Base-by-base conservation (phyloP, 2,329 filamentous ascomycete species). In the Diaporthe destruens region DNA sequence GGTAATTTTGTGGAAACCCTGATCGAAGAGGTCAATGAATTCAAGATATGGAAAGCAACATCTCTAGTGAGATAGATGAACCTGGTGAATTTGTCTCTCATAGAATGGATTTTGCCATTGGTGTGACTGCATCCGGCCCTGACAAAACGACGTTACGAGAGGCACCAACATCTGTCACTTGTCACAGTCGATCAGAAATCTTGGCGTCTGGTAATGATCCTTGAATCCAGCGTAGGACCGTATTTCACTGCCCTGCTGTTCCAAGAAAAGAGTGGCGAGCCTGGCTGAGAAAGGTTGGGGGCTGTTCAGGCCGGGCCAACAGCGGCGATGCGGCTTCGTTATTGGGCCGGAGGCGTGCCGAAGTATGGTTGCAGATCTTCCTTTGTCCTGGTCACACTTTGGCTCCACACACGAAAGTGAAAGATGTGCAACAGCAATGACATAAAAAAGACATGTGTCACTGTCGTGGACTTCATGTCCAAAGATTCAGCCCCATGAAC, bases 271-370 rank as follows among this genome's bases (percentile, higher is more conserved):
- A 9, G 44, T 36, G 44, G 61, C 29, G 51, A 20, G 6, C 18
- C 7, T 6, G 29, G 44, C 44, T 25, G 44, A 51, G 7, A 14
- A 16, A 29, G 20, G 5, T 23, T 51, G 61, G 44, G 29, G 61
- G 61, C 61, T 9, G 16, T 34, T 34, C 59, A 63, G 44, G 61
- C 9, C 44, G 44, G 61, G 32, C 61, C 61, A 65, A 65, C 61
- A 65, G 12, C 61, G 61, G 61, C 44, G 29, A 6, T 20, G 44
- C 2, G 44, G 44, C 44, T 47, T 36, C 29, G 34, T 36, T 36
- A 25, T 47, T 20, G 44, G 29, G 7, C 44, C 47, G 44, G 47
- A 36, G 61, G 61, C 20, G 44, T 7, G 34, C 44, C 61, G 42
- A 23, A 44, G 39, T 2, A 49, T 18, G 59, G 9, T 25, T 20